Evolutionary conservation across 164 flowering plant genomes (phyloP).

Genomic region (Aristolochia contorta): DNA sequence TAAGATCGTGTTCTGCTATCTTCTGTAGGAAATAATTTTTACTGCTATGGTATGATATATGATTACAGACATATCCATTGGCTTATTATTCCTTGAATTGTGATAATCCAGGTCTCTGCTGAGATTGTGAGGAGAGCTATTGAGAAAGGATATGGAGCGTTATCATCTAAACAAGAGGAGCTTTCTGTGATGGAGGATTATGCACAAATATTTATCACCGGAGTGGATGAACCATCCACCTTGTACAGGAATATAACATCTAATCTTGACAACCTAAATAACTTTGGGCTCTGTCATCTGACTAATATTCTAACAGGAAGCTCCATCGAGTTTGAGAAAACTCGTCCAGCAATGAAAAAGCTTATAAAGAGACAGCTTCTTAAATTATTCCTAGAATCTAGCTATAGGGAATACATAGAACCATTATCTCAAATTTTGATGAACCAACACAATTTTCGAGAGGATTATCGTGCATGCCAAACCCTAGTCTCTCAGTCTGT

Average conservation of each 20-base stretch:
- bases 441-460: slow-evolving; percentile 33
- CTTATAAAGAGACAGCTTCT: slow-evolving; percentile 29
- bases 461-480: slow-evolving; percentile 6
- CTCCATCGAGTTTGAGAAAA: slow-evolving; percentile 35
- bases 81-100: background rate
- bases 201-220: slow-evolving; percentile 12
- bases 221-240: background rate
- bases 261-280: slow-evolving; percentile 41
- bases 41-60: too few species aligned
- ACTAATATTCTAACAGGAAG: slow-evolving; percentile 32
- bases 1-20: too few species aligned
- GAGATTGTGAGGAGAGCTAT: slow-evolving; percentile 35
- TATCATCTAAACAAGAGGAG: slow-evolving; percentile 11
- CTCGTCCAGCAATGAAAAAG: slow-evolving; percentile 41
- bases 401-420: slow-evolving; percentile 1
- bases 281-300: slow-evolving; percentile 43
- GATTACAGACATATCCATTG: too few species aligned
- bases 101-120: slow-evolving; percentile 36
- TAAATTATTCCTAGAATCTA: slow-evolving; percentile 9
- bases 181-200: slow-evolving; percentile 15
- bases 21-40: too few species aligned
- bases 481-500: slow-evolving; percentile 16
- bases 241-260: slow-evolving; percentile 15
- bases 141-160: slow-evolving; percentile 34
- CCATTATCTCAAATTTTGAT: slow-evolving; percentile 27